Percentiles rank a stretch among this genome's conserved stretches.
Conservation (phyloP, 257 asterid genomes). For the Nicotiana sylvestris region DNA sequence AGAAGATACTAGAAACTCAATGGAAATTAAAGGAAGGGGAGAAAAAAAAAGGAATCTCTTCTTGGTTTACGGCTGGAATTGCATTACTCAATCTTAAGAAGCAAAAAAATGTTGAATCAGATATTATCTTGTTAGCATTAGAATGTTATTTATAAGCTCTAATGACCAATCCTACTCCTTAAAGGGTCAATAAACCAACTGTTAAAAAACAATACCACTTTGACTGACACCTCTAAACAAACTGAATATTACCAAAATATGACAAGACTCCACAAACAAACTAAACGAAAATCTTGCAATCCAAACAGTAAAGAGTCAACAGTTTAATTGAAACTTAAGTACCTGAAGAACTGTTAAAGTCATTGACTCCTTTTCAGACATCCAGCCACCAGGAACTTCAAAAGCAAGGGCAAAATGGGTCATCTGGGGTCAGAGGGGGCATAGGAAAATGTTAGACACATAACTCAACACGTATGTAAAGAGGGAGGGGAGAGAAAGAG, state of each 20-base stretch:
- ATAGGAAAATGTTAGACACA: neutral
- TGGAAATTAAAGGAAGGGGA: neutral
- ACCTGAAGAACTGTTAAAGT: slow-evolving; percentile 84
- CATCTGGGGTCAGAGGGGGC: slow-evolving; percentile 26
- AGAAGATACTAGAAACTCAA: neutral
- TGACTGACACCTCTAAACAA: neutral
- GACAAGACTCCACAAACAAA: neutral
- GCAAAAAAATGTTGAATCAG: neutral
- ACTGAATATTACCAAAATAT: neutral
- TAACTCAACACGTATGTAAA: neutral
- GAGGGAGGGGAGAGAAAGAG: neutral
- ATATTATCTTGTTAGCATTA: neutral
- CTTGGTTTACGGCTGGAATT: neutral
- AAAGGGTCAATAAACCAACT: neutral
- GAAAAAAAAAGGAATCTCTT: neutral
- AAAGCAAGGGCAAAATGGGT: slow-evolving; percentile 94
- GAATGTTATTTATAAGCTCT: neutral
- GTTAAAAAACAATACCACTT: neutral
- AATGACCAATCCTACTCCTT: neutral
- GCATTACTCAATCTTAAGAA: neutral
- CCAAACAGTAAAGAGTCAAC: neutral
- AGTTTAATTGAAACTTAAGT: neutral
- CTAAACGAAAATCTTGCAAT: neutral
- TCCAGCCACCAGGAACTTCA: slow-evolving; percentile 91
- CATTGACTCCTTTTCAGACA: slow-evolving; percentile 53